Percentiles rank a stretch among this genome's conserved stretches.
Evolutionary conservation across 1,284 basidiomycete genomes (phyloP).

Genomic region (Apiotrichum siamense): DNA sequence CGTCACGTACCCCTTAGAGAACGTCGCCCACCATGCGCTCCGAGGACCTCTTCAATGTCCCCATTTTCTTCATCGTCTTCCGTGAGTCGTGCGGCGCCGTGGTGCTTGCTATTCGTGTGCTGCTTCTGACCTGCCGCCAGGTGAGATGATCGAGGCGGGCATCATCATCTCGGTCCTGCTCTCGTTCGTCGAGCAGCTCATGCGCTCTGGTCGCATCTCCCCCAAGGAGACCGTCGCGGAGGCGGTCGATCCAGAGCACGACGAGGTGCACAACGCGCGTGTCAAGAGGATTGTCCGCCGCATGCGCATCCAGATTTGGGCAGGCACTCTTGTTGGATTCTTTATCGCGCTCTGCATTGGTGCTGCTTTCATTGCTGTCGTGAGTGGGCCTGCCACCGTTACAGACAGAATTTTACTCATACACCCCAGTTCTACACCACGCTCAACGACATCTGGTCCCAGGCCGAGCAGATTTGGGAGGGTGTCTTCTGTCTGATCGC

Average conservation of each 20-base stretch:
- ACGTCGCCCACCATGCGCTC: constrained; percentile 32
- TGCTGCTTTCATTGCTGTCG: constrained; percentile 51
- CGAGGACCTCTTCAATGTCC: constrained; percentile 43
- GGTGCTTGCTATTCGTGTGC: neutral
- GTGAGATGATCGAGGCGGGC: constrained; percentile 47
- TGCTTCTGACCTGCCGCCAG: constrained; percentile 7
- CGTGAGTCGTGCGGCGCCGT: constrained; percentile 23
- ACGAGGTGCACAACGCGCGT: constrained; percentile 12
- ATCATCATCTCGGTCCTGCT: constrained; percentile 49
- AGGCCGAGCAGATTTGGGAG: constrained; percentile 50
- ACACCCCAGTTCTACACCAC: constrained; percentile 50
- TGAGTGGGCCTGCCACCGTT: constrained; percentile 24
- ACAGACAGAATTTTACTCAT: neutral
- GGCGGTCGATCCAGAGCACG: constrained; percentile 12
- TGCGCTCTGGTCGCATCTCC: constrained; percentile 35
- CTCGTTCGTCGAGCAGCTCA: constrained; percentile 49
- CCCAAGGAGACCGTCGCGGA: constrained; percentile 9
- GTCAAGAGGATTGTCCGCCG: constrained; percentile 38
- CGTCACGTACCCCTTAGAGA: neutral
- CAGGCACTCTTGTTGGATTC: constrained; percentile 69
- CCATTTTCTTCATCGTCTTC: constrained; percentile 50
- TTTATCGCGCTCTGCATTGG: constrained; percentile 65
- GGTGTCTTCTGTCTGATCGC: constrained; percentile 78
- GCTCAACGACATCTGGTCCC: constrained; percentile 52
- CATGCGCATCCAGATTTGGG: constrained; percentile 61